Percentiles rank a stretch among this genome's conserved stretches.
These are phyloP conservation scores for Amaranthus palmeri DNA, from an alignment of 148 eudicot genomes.

Conservation along the genomic window DNA sequence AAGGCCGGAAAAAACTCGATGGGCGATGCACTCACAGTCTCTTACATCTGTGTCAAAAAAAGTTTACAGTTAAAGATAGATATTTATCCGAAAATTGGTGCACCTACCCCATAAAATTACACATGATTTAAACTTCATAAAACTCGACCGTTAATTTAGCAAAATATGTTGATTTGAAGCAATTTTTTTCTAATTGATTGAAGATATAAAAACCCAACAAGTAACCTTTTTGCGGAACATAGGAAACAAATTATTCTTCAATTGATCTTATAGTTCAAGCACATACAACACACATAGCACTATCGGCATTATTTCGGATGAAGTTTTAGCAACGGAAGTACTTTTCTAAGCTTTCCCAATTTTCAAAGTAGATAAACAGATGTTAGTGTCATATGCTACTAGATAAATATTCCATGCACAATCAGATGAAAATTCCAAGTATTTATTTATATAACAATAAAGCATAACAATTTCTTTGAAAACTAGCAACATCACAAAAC, in stretches of 20 bases:
- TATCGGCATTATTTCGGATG: not conserved
- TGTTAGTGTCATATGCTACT: not conserved
- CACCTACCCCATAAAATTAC: not conserved
- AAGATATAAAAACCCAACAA: no score
- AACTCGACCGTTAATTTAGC: no score
- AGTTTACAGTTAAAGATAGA: conserved; percentile 16
- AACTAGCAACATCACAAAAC: not conserved
- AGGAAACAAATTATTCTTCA: not conserved
- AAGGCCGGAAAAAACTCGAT: conserved; percentile 57
- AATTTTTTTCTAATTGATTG: no score
- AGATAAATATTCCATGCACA: not conserved
- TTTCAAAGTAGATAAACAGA: not conserved
- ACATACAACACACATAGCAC: not conserved
- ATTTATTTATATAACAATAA: not conserved
- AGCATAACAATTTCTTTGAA: not conserved
- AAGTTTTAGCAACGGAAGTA: not conserved
- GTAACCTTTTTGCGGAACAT: no score
- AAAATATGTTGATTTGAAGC: no score
- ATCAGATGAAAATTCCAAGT: not conserved
- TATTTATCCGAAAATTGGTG: not conserved
- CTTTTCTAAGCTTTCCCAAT: not conserved
- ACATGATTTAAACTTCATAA: not conserved
- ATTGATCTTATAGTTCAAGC: not conserved
- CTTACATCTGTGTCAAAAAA: conserved; percentile 39
- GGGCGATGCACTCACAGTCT: conserved; percentile 70